Evolutionary conservation across 805 yeast species (phyloP).

Genomic region (Metschnikowia lachancei): DNA sequence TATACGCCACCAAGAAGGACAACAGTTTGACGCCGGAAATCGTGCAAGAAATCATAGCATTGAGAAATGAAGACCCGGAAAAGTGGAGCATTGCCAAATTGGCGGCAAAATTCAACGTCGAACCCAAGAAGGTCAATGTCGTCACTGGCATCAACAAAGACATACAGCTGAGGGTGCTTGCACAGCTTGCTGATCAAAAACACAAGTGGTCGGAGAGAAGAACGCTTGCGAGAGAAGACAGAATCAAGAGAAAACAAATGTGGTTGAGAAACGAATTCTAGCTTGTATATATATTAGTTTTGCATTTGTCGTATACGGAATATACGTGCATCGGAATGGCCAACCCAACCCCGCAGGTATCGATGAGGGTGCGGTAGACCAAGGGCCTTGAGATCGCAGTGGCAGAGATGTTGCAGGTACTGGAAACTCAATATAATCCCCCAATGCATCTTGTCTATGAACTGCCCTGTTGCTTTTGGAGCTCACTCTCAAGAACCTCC

Average conservation of each 20-base stretch:
- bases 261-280: constrained; percentile 63
- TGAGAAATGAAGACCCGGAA: constrained; percentile 58
- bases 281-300: constrained; percentile 14
- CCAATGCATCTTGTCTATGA: not conserved
- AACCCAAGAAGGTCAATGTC: constrained; percentile 33
- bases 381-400: not conserved
- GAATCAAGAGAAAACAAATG: constrained; percentile 53
- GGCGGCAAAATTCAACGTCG: constrained; percentile 58
- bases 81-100: constrained; percentile 61
- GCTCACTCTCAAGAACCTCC: constrained; percentile 32
- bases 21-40: constrained; percentile 59
- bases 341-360: not conserved
- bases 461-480: not conserved
- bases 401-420: not conserved
- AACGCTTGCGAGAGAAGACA: constrained; percentile 51
- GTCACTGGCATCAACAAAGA: constrained; percentile 45
- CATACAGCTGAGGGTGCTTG: constrained; percentile 44
- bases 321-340: constrained; percentile 3
- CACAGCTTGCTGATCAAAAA: constrained; percentile 45
- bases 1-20: constrained; percentile 36
- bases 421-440: too few relatives aligned
- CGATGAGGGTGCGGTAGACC: not conserved
- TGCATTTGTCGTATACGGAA: constrained; percentile 7
- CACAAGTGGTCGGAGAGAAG: constrained; percentile 49
- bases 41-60: constrained; percentile 52